A percentile compares a stretch with the other conserved stretches of the same genome.
phyloP scores from a whole-genome alignment of 148 eudicot species.

The Chenopodium quinoa region DNA sequence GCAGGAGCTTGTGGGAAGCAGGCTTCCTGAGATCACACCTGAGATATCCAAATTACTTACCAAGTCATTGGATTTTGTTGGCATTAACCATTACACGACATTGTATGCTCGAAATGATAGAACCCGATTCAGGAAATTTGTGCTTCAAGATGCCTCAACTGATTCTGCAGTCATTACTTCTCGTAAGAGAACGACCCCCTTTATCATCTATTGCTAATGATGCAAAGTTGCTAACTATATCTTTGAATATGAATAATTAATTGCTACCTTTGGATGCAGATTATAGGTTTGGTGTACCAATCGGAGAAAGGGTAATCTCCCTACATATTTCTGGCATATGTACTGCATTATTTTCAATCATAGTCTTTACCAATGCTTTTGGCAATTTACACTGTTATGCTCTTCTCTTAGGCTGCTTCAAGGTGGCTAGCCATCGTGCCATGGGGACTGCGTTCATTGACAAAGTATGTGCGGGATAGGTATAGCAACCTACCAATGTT shows the following conservation, averaged over 20 bases:
- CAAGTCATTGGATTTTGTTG: slow-evolving; percentile 74
- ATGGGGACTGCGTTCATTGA: slow-evolving; percentile 77
- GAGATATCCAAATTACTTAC: slow-evolving; percentile 41
- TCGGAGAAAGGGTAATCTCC: slow-evolving; percentile 75
- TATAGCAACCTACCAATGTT: slow-evolving; percentile 71
- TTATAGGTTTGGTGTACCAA: slow-evolving; percentile 61
- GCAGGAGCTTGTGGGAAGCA: slow-evolving; percentile 60
- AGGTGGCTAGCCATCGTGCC: slow-evolving; percentile 88
- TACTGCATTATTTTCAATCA: not conserved
- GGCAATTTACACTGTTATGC: not conserved
- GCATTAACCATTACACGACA: slow-evolving; percentile 89
- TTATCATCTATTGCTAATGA: not conserved
- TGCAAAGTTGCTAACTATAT: not conserved
- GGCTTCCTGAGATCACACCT: slow-evolving; percentile 66
- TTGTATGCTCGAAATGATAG: slow-evolving; percentile 85
- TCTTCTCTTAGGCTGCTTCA: slow-evolving; percentile 63
- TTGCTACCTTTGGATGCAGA: slow-evolving; percentile 41
- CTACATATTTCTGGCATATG: not conserved
- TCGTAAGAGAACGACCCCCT: slow-evolving; percentile 42
- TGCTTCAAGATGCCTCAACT: slow-evolving; percentile 68
- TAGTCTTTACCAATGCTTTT: not conserved
- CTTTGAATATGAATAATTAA: not conserved
- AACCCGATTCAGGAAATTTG: slow-evolving; percentile 53
- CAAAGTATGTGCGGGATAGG: slow-evolving; percentile 52
- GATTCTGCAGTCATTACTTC: slow-evolving; percentile 72